phyloP scores from a whole-genome alignment of 2,329 filamentous ascomycete species.

The Eurotiales sp. region DNA sequence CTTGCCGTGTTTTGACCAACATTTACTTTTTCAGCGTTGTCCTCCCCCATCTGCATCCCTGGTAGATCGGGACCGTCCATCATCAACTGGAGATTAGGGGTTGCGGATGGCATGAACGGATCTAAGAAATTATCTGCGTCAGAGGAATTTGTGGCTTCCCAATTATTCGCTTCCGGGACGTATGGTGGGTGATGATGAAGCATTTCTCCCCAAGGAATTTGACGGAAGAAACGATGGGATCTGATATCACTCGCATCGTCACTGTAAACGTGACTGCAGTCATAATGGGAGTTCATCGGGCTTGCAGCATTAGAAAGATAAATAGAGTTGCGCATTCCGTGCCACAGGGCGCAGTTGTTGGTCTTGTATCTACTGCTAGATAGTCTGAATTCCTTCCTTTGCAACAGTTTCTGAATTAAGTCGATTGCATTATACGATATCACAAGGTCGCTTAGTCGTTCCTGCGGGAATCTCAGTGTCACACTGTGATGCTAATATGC shows the following conservation, averaged over 20 bases:
- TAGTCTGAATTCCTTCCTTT: slow-evolving; percentile 70
- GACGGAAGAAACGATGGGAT: slow-evolving; percentile 77
- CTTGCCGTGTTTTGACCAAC: slow-evolving; percentile 37
- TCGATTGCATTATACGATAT: slow-evolving; percentile 72
- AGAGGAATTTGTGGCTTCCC: slow-evolving; percentile 83
- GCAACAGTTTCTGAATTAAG: slow-evolving; percentile 68
- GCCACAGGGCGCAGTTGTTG: slow-evolving; percentile 50
- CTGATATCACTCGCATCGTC: slow-evolving; percentile 90
- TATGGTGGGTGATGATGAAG: slow-evolving; percentile 72
- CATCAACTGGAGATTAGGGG: neutral
- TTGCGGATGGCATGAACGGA: neutral
- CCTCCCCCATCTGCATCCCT: neutral
- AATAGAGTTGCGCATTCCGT: slow-evolving; percentile 26
- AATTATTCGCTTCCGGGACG: slow-evolving; percentile 64
- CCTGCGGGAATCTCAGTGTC: slow-evolving; percentile 66
- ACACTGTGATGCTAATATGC: slow-evolving; percentile 62
- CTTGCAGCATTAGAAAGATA: slow-evolving; percentile 17
- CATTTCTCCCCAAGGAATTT: slow-evolving; percentile 72
- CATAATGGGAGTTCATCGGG: slow-evolving; percentile 35
- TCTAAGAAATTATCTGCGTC: slow-evolving; percentile 57
- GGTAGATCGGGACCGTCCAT: neutral
- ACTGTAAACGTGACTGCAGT: slow-evolving; percentile 67
- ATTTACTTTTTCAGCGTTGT: slow-evolving; percentile 12
- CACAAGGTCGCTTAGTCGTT: slow-evolving; percentile 48
- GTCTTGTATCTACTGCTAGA: slow-evolving; percentile 71